Evolutionary conservation across 1,139 yeast species (phyloP), one percentile per base, ranked within the genome.

Genomic region (Meyerozyma athensensis): DNA sequence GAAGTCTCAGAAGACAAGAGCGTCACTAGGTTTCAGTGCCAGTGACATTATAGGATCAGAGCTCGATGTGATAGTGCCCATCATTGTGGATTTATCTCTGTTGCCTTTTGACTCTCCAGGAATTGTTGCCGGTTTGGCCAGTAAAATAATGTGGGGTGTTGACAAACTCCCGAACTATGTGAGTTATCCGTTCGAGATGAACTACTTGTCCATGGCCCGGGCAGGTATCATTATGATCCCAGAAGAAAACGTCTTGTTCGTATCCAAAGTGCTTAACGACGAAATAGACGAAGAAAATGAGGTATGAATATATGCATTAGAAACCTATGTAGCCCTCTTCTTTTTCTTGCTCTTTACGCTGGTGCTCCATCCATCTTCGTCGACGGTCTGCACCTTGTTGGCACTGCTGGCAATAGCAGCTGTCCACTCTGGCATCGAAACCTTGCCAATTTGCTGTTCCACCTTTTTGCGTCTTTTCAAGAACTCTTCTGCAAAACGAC

Each of bases 401-500:
- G 71, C 72, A 37, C 74, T 69, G 26, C 74, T 61, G 34, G 57
- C 48, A 43, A 83, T 66, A 3, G 87, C 87, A 39, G 81, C 78
- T 41, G 74, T 67, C 86, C 95, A 84, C 5, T 28, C 32, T 3
- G 21, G 20, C 19, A 9, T 28, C 37, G 78, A 72, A 41, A 77
- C 60, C 8, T 55, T 40, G 7, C 70, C 74, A 40, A 75, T 63
- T 44, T 69, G 72, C 43, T 65, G 75, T 55, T 86, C 96, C 36
- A 86, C 89, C 41, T 67, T 74, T 46, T 71, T 72, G 54, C 94
- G 81, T 56, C 85, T 80, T 63, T 83, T 85, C 58, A 84, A 68
- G 58, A 92, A 92, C 54, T 92, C 98, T 42, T 76, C 79, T 1
- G 97, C 95, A 67, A 90, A 92, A 46, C 96, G 74, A 56, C 96